Evolutionary conservation across 2,329 filamentous ascomycete species (phyloP).

Genomic region (Onygenales sp.): DNA sequence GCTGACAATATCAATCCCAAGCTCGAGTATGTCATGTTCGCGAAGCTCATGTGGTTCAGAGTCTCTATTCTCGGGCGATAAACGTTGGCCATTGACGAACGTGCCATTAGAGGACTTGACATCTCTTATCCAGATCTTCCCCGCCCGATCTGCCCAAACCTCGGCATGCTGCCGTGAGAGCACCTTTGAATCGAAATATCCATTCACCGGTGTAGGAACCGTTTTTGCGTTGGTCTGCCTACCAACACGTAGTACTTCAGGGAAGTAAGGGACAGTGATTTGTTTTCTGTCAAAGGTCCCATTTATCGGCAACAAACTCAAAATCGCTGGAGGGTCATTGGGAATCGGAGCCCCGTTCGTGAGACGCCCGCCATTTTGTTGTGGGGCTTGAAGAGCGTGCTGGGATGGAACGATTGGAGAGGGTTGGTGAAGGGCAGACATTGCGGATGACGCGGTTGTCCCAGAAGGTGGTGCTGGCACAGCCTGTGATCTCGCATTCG

Average conservation of each 20-base stretch:
- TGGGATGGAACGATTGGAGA: constrained; percentile 58
- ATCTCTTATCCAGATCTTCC: constrained; percentile 92
- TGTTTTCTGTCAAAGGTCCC: constrained; percentile 96
- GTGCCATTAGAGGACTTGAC: constrained; percentile 98
- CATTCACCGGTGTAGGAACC: constrained; percentile 79
- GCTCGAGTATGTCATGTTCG: constrained; percentile 81
- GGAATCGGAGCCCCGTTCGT: constrained; percentile 32
- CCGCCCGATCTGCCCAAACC: constrained; percentile 75
- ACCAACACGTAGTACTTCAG: constrained; percentile 90
- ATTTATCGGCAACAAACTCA: constrained; percentile 83
- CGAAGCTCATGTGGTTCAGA: constrained; percentile 91
- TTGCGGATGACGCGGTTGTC: constrained; percentile 50
- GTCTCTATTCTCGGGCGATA: constrained; percentile 91
- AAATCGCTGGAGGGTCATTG: constrained; percentile 60
- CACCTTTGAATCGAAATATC: constrained; percentile 97
- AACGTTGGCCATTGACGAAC: constrained; percentile 83
- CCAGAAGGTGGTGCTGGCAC: constrained; percentile 50
- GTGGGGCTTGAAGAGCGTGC: constrained; percentile 55
- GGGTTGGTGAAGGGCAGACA: constrained; percentile 55
- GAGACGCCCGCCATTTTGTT: constrained; percentile 47
- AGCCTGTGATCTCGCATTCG: constrained; percentile 52
- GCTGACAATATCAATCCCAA: constrained; percentile 97
- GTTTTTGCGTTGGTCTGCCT: constrained; percentile 97
- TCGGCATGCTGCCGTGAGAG: constrained; percentile 93
- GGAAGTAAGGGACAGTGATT: constrained; percentile 82